Evolutionary conservation across 208 protist genomes (phyloP).

Genomic region (Acanthamoeba lugdunensis): DNA sequence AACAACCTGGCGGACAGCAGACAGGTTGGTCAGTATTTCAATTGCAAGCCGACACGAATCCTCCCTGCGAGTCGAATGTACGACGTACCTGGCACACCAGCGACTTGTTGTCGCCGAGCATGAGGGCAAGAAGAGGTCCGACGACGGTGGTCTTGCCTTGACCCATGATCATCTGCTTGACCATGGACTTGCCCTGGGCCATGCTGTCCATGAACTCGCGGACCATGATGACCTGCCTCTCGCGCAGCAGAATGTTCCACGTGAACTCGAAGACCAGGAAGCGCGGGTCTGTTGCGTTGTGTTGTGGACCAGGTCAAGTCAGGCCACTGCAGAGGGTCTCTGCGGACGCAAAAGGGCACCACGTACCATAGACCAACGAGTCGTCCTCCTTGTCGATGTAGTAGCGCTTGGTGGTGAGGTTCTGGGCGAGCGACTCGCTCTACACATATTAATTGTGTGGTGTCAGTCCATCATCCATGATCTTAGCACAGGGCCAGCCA

Average conservation of each 20-base stretch:
- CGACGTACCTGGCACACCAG: slow-evolving; percentile 89
- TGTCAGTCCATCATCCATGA: neutral
- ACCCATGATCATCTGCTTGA: slow-evolving; percentile 96
- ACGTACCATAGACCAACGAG: slow-evolving; percentile 27
- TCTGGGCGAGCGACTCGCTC: slow-evolving; percentile 70
- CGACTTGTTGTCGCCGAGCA: slow-evolving; percentile 92
- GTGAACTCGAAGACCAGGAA: slow-evolving; percentile 94
- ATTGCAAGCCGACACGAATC: no score
- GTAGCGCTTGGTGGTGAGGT: slow-evolving; percentile 66
- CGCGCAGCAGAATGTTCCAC: slow-evolving; percentile 93
- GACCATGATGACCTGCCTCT: slow-evolving; percentile 93
- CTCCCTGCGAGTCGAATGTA: no score
- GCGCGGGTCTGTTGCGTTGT: slow-evolving; percentile 76
- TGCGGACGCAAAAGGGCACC: neutral
- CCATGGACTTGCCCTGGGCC: slow-evolving; percentile 86
- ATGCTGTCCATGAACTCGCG: slow-evolving; percentile 89
- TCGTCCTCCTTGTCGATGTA: slow-evolving; percentile 66
- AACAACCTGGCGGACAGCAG: slow-evolving; percentile 85
- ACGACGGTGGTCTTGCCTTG: slow-evolving; percentile 95
- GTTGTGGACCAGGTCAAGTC: neutral
- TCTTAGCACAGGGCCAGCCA: neutral
- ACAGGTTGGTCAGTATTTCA: no score
- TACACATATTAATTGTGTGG: neutral
- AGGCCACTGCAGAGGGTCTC: no score
- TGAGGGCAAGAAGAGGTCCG: slow-evolving; percentile 92